Conservation (phyloP, 495 filamentous ascomycete species). For the Platismatia glauca region DNA sequence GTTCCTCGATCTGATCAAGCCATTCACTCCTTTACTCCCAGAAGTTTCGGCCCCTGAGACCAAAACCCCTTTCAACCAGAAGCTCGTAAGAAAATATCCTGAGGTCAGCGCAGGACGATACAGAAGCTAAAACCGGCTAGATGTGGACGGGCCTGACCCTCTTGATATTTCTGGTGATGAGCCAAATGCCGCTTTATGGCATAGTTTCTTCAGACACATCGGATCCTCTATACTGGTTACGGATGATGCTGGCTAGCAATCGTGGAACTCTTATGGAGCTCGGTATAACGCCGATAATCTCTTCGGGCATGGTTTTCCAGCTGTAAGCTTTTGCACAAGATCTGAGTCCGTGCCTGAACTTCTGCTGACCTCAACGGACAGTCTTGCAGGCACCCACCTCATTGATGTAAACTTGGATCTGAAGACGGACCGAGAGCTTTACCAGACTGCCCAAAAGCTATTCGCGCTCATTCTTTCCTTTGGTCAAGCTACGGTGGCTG, state of each 20-base stretch:
- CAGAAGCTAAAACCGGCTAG: not conserved
- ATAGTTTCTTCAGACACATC: constrained; percentile 95
- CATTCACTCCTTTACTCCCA: constrained; percentile 96
- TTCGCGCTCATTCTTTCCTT: constrained; percentile 97
- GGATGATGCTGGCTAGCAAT: constrained; percentile 99
- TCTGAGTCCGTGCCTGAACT: constrained; percentile 8
- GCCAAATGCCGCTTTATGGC: constrained; percentile 93
- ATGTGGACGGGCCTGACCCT: constrained; percentile 89
- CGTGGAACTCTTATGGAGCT: constrained; percentile 97
- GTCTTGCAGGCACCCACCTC: constrained; percentile 97
- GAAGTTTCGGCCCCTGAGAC: constrained; percentile 94
- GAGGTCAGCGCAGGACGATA: not conserved
- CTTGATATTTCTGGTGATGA: constrained; percentile 92
- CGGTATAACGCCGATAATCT: constrained; percentile 98
- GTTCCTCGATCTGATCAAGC: constrained; percentile 98
- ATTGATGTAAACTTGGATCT: constrained; percentile 99
- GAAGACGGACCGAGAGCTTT: constrained; percentile 97
- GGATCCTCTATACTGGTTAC: constrained; percentile 98
- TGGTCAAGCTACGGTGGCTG: constrained; percentile 83
- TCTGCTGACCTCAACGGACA: constrained; percentile 36
- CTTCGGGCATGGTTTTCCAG: constrained; percentile 99
- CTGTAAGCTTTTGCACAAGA: constrained; percentile 28
- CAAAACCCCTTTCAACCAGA: constrained; percentile 98
- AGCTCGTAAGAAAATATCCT: constrained; percentile 41
- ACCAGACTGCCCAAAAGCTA: constrained; percentile 99